Percentiles rank a stretch among this genome's conserved stretches.
phyloP scores from a whole-genome alignment of 129 eudicot genomes.

The Sambucus nigra region DNA sequence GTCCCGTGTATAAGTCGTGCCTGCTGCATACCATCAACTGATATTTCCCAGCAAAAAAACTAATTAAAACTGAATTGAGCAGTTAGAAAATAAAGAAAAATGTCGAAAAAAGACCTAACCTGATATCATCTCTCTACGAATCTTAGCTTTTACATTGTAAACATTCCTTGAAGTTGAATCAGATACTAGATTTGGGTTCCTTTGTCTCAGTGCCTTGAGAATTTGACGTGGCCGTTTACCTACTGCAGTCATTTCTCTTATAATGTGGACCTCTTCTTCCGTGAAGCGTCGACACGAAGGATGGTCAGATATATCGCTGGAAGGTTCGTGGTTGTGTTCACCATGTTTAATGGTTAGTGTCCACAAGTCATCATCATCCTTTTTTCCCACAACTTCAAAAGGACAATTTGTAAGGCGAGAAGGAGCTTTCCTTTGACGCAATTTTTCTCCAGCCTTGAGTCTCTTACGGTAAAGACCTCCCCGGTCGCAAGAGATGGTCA shows the following conservation, averaged over 20 bases:
- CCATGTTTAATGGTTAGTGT: slow-evolving; percentile 3
- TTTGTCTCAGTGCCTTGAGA: slow-evolving; percentile 10
- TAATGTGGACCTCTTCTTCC: slow-evolving; percentile 2
- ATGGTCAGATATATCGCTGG: not conserved
- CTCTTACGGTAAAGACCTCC: slow-evolving; percentile 9
- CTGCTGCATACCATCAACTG: too few species aligned
- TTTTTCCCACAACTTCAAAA: slow-evolving; percentile 7
- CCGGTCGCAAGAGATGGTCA: not conserved
- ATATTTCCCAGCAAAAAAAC: too few species aligned
- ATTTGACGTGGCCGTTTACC: slow-evolving; percentile 5
- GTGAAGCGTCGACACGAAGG: slow-evolving; percentile 4
- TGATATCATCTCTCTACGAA: slow-evolving; percentile 5
- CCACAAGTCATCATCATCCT: slow-evolving; percentile 8
- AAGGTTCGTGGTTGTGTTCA: slow-evolving; percentile 3
- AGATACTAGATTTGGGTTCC: slow-evolving; percentile 1
- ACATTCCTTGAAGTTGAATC: slow-evolving; percentile 10
- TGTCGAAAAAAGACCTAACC: not conserved
- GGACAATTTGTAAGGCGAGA: slow-evolving; percentile 11
- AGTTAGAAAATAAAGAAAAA: not conserved
- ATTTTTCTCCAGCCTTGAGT: slow-evolving; percentile 5
- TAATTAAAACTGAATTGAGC: not conserved
- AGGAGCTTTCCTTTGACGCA: slow-evolving; percentile 9
- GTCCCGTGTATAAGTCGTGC: too few species aligned
- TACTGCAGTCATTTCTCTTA: slow-evolving; percentile 9
- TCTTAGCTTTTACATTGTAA: slow-evolving; percentile 6